A percentile compares a stretch with the other conserved stretches of the same genome.
phyloP scores from a whole-genome alignment of 2,329 filamentous ascomycete genomes.

The Endocalyx cinctus region DNA sequence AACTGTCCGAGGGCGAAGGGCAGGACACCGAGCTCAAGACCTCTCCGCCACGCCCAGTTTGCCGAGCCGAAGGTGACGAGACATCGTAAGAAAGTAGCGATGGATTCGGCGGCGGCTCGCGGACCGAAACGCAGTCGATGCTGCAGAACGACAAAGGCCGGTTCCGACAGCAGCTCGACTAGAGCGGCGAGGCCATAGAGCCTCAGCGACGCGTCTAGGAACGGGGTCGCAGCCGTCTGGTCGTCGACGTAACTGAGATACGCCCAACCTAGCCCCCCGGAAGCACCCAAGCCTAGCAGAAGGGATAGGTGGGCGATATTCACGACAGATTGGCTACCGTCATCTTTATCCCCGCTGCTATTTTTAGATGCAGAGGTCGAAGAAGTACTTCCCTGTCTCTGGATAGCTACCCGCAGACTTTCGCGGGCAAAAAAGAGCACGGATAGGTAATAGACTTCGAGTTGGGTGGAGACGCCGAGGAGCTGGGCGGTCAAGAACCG shows the following conservation, averaged over 20 bases:
- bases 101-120: constrained; percentile 77
- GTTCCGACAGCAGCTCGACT: constrained; percentile 79
- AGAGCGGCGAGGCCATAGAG: constrained; percentile 55
- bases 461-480: constrained; percentile 79
- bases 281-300: constrained; percentile 60
- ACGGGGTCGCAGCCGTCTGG: constrained; percentile 53
- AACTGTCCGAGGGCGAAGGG: constrained; percentile 88
- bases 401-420: constrained; percentile 83
- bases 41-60: constrained; percentile 52
- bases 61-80: constrained; percentile 67
- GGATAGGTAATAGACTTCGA: constrained; percentile 89
- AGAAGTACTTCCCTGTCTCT: constrained; percentile 55
- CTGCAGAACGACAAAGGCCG: constrained; percentile 84
- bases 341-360: constrained; percentile 12
- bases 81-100: constrained; percentile 75
- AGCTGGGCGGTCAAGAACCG: constrained; percentile 82
- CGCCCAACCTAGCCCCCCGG: constrained; percentile 58
- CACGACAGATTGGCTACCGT: constrained; percentile 66
- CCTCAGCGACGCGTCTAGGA: constrained; percentile 51
- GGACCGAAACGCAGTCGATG: constrained; percentile 74
- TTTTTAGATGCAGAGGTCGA: no score
- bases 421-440: constrained; percentile 94
- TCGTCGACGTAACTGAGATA: constrained; percentile 56
- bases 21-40: constrained; percentile 64
- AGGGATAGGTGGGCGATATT: constrained; percentile 84